Conservation (phyloP, 1,139 yeast species). For the Geotrichum aggregatum region DNA sequence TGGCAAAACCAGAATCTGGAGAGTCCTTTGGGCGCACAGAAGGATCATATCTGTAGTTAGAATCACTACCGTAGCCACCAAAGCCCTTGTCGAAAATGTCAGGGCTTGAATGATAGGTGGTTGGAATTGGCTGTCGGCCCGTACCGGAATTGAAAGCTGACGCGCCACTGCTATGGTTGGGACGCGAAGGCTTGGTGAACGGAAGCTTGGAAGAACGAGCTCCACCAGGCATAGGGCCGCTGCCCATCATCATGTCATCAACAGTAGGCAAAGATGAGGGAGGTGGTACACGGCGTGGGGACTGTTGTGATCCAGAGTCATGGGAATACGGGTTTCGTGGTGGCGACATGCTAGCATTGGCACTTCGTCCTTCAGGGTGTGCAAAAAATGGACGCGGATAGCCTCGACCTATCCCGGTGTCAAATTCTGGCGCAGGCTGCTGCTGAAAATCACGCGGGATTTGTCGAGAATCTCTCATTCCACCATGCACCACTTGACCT, state of each 20-base stretch:
- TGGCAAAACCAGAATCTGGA: conserved; percentile 20
- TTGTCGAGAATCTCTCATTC: conserved; percentile 7
- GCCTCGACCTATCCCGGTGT: conserved; percentile 2
- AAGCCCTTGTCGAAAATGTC: conserved; percentile 11
- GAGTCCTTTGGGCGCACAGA: conserved; percentile 16
- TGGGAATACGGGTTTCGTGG: conserved; percentile 1
- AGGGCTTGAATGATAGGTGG: conserved; percentile 7
- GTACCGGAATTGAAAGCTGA: not conserved
- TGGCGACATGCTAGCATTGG: not conserved
- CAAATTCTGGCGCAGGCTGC: conserved; percentile 1
- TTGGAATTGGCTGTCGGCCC: conserved; percentile 11
- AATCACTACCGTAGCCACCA: conserved; percentile 10
- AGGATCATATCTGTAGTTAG: conserved; percentile 15
- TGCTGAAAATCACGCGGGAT: conserved; percentile 11
- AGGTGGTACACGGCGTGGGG: not conserved
- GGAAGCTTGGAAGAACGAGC: conserved; percentile 10
- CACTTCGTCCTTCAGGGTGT: not conserved
- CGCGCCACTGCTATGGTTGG: conserved; percentile 4
- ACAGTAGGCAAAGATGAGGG: conserved; percentile 15
- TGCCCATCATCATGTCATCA: conserved; percentile 22
- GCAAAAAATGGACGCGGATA: conserved; percentile 11
- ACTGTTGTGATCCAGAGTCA: conserved; percentile 2
- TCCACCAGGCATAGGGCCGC: conserved; percentile 23
- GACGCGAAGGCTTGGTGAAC: conserved; percentile 7
- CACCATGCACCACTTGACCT: not conserved